Percentiles rank a stretch among this genome's conserved stretches.
Conservation (phyloP, 495 filamentous ascomycete species). For the Penicillium nucicola region DNA sequence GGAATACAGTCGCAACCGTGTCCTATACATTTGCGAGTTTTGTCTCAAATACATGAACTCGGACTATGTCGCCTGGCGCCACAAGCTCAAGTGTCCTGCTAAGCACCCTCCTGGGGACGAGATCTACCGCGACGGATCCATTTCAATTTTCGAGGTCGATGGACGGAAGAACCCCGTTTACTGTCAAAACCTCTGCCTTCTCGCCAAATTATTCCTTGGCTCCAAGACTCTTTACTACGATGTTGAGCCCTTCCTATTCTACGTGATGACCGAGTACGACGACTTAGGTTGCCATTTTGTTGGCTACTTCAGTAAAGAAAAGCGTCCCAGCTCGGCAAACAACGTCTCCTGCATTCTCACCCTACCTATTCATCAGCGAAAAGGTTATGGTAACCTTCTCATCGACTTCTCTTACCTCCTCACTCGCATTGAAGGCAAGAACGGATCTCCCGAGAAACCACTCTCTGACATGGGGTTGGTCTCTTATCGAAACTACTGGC, state of each 20-base stretch:
- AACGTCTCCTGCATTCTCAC: slow-evolving; percentile 98
- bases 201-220: slow-evolving; percentile 93
- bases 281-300: slow-evolving; percentile 95
- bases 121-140: slow-evolving; percentile 90
- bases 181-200: slow-evolving; percentile 93
- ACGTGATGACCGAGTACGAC: slow-evolving; percentile 96
- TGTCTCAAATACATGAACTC: slow-evolving; percentile 99
- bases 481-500: slow-evolving; percentile 97
- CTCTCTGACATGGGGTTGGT: slow-evolving; percentile 97
- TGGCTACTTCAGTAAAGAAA: slow-evolving; percentile 98
- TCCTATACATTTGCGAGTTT: slow-evolving; percentile 98
- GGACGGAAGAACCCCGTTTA: slow-evolving; percentile 96
- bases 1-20: slow-evolving; percentile 92
- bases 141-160: slow-evolving; percentile 96
- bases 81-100: slow-evolving; percentile 95
- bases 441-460: slow-evolving; percentile 94
- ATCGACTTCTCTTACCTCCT: slow-evolving; percentile 98
- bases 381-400: slow-evolving; percentile 92
- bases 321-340: slow-evolving; percentile 89
- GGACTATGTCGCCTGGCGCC: slow-evolving; percentile 94
- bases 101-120: slow-evolving; percentile 97
- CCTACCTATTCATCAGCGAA: slow-evolving; percentile 91
- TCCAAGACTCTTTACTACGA: slow-evolving; percentile 99
- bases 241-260: slow-evolving; percentile 97
- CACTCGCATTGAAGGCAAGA: slow-evolving; percentile 88